Evolutionary conservation across 2,329 filamentous ascomycete genomes (phyloP), one percentile per base, ranked within the genome.

Genomic region (Davidsoniella virescens): DNA sequence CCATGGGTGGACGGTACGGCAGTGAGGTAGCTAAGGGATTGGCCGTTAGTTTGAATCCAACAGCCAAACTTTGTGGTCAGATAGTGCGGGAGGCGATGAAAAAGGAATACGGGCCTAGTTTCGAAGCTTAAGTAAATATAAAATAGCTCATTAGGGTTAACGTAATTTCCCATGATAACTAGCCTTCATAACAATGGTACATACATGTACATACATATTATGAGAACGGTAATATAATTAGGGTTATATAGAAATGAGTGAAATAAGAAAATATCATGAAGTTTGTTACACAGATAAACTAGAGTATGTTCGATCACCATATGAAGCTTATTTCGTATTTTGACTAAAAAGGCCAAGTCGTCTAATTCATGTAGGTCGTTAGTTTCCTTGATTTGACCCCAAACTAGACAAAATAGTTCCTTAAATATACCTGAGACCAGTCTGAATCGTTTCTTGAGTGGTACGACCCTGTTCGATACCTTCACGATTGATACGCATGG

Each of bases 21-120:
- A 82, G 79, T 55, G 75, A 78, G 50, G 70, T 82, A 54, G 78
- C 78, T 17, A 80, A 77, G 59, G 73, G 70, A 4, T 63, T 83
- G 55, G 78, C 77, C 5, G 79, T 82, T 47, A 72, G 70, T 60
- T 74, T 75, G 25, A 84, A 83, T 60, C 79, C 80, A 20, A 81
- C 76, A 14, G 78, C 80, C 2, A 83, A 82, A 64, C 64, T 83
- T 41, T 84, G 80, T 58, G 80, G 79, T 1, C 71, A 80, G 57
- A 83, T 83, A 60, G 79, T 84, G 37, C 71, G 74, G 46, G 76
- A 82, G 63, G 79, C 78, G 45, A 78, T 83, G 76, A 79, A 71
- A 65, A 80, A 76, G 62, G 80, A 83, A 60, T 80, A 79, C 57
- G 75, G 73, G 29, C 29, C 29, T 12, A 33, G 29, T 0, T 65